phyloP scores from a whole-genome alignment of 1,139 yeast species.

The Diutina rugosa region DNA sequence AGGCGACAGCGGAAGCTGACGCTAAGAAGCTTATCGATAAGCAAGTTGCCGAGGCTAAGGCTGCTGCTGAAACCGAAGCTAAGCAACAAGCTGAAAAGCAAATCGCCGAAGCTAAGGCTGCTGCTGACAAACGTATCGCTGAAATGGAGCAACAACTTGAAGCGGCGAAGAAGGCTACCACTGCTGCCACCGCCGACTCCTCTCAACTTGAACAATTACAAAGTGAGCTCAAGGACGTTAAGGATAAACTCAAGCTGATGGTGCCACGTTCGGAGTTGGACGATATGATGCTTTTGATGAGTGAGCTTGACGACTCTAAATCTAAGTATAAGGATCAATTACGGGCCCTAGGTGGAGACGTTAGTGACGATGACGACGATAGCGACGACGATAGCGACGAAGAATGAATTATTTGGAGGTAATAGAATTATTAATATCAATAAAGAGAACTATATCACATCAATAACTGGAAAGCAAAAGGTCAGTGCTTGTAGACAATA shows the following conservation, averaged over 20 bases:
- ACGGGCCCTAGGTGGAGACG: slow-evolving; percentile 33
- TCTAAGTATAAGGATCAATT: slow-evolving; percentile 44
- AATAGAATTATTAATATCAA: neutral
- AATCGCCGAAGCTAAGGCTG: neutral
- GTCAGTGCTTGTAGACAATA: too few relatives aligned
- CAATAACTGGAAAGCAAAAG: neutral
- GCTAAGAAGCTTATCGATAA: neutral
- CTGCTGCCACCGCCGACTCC: neutral
- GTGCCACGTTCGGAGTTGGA: slow-evolving; percentile 58
- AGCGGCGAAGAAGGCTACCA: neutral
- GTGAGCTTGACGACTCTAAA: slow-evolving; percentile 62
- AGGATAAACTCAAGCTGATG: neutral
- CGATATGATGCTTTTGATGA: slow-evolving; percentile 60
- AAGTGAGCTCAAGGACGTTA: neutral
- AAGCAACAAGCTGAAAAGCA: neutral
- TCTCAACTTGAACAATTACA: neutral
- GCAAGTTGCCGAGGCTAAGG: neutral
- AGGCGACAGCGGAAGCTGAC: neutral
- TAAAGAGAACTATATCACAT: neutral
- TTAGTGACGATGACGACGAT: slow-evolving; percentile 31
- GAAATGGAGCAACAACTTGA: neutral
- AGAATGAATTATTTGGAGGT: neutral
- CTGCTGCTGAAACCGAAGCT: neutral
- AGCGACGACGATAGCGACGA: neutral
- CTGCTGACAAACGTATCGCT: neutral